Conservation (phyloP, 306 rosid genomes). For the Castanospermum australe region DNA sequence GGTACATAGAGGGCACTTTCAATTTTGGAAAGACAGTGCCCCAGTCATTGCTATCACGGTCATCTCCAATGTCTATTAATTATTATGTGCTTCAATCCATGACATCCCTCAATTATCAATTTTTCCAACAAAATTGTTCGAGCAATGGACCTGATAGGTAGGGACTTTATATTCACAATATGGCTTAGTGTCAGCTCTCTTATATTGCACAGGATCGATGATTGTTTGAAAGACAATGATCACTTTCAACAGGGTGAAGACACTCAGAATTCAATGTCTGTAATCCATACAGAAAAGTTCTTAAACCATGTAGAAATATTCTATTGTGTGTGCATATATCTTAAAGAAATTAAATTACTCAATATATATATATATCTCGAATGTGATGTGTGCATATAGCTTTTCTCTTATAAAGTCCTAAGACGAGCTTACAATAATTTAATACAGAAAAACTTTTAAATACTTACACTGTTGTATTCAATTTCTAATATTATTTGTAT, state of each 20-base stretch:
- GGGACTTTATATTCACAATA: background rate
- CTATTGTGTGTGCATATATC: too few relatives aligned
- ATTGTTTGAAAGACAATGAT: background rate
- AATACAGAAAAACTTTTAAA: too few relatives aligned
- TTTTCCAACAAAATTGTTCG: background rate
- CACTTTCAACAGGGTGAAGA: background rate
- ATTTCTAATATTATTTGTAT: too few relatives aligned
- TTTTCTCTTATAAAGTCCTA: too few relatives aligned
- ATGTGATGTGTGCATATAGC: background rate
- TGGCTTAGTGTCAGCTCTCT: background rate
- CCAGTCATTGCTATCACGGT: background rate
- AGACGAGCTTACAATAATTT: too few relatives aligned
- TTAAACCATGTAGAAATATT: too few relatives aligned
- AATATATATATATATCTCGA: too few relatives aligned
- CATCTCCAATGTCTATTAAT: background rate
- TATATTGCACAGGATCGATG: background rate
- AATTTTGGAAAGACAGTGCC: background rate
- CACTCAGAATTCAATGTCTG: background rate
- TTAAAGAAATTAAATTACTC: too few relatives aligned
- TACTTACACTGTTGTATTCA: too few relatives aligned
- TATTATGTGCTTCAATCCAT: background rate
- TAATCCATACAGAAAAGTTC: background rate
- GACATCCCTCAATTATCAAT: background rate
- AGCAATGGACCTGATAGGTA: background rate
- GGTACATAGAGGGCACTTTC: rapidly evolving